Conservation (phyloP, 495 filamentous ascomycete species). For the Penicillium ucsense region DNA sequence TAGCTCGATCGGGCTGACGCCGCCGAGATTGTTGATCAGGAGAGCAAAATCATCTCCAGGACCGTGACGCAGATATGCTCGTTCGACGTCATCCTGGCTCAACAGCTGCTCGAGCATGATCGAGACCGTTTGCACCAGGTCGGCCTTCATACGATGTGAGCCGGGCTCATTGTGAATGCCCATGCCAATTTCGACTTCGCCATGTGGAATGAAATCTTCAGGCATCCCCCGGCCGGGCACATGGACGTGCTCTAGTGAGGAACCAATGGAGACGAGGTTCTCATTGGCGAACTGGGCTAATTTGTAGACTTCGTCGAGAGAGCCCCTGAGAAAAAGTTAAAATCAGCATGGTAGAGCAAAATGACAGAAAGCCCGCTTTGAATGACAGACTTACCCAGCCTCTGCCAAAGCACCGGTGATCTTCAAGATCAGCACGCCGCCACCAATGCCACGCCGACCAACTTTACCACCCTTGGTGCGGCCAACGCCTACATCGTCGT, state of each 20-base stretch:
- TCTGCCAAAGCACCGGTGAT: conserved; percentile 79
- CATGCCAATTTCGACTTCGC: conserved; percentile 93
- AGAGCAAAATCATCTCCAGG: conserved; percentile 56
- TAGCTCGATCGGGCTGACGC: conserved; percentile 79
- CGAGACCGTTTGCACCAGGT: conserved; percentile 60
- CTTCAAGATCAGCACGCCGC: conserved; percentile 84
- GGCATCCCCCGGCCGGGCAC: conserved; percentile 63
- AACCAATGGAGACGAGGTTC: conserved; percentile 80
- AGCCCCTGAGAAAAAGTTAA: conserved; percentile 17
- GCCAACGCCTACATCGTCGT: conserved; percentile 93
- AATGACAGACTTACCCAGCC: conserved; percentile 40
- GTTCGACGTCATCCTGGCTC: conserved; percentile 67
- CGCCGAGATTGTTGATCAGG: conserved; percentile 90
- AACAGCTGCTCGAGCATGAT: conserved; percentile 78
- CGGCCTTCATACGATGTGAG: conserved; percentile 56
- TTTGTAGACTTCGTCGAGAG: conserved; percentile 55
- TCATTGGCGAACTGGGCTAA: conserved; percentile 62
- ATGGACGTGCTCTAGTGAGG: conserved; percentile 81
- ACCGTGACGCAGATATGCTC: conserved; percentile 65
- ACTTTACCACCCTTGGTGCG: conserved; percentile 77
- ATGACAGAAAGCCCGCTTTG: neutral
- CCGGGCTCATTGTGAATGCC: conserved; percentile 97
- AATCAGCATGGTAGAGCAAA: neutral
- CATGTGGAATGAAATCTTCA: conserved; percentile 48
- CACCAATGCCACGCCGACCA: conserved; percentile 82